Conservation (phyloP, 441 rosid genomes). For the Erodium moschatum region DNA sequence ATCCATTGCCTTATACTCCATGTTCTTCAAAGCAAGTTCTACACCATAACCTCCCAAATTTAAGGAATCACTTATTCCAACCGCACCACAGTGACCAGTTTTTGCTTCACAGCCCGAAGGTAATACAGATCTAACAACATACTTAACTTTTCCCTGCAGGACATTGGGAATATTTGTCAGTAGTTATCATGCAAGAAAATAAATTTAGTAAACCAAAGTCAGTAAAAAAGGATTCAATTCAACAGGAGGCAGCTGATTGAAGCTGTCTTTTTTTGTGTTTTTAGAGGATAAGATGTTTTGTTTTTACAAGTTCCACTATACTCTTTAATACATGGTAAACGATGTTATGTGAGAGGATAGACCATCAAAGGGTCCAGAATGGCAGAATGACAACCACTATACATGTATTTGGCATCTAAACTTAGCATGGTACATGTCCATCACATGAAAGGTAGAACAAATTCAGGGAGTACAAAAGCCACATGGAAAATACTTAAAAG, state of each 20-base stretch:
- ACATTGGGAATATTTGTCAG: slow-evolving; percentile 24
- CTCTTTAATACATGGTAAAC: too few relatives aligned
- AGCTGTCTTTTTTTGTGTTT: too few relatives aligned
- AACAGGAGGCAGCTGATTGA: too few relatives aligned
- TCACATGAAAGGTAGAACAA: background rate
- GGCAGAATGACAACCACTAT: too few relatives aligned
- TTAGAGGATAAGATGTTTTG: too few relatives aligned
- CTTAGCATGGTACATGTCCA: background rate
- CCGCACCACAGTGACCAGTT: slow-evolving; percentile 67
- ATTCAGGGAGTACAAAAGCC: slow-evolving; percentile 8
- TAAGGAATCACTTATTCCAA: slow-evolving; percentile 66
- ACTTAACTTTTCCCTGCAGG: slow-evolving; percentile 70
- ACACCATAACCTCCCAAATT: slow-evolving; percentile 97
- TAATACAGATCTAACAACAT: slow-evolving; percentile 87
- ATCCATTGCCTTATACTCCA: slow-evolving; percentile 99
- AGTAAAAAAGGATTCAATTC: too few relatives aligned
- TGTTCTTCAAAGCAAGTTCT: slow-evolving; percentile 98
- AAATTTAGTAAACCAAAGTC: background rate
- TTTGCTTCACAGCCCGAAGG: slow-evolving; percentile 78
- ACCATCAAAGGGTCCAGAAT: too few relatives aligned
- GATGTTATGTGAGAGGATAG: too few relatives aligned
- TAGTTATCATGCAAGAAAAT: slow-evolving; percentile 11
- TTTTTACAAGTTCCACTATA: too few relatives aligned
- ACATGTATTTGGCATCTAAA: background rate
- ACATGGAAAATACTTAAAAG: slow-evolving; percentile 3